Conservation (phyloP, 2,329 filamentous ascomycete genomes). For the Cryphonectria japonica region DNA sequence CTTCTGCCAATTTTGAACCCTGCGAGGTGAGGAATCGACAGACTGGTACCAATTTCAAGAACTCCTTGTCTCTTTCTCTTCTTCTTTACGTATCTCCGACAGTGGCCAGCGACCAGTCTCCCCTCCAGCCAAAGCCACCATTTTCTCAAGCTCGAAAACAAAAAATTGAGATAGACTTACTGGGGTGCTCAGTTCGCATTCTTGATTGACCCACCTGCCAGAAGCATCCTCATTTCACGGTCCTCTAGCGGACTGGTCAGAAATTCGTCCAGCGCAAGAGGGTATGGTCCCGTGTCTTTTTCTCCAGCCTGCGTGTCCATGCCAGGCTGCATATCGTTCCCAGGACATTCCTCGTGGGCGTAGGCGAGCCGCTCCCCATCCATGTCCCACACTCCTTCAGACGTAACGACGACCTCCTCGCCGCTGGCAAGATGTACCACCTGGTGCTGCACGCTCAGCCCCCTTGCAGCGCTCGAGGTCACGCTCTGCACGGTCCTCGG, state of each 20-base stretch:
- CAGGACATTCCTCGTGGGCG: neutral
- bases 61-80: no score
- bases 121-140: no score
- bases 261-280: neutral
- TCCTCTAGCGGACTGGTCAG: neutral
- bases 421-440: conserved; percentile 47
- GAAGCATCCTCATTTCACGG: no score
- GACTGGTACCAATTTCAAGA: no score
- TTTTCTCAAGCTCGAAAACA: neutral
- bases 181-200: neutral
- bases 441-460: conserved; percentile 36
- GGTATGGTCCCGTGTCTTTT: neutral
- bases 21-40: no score
- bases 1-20: neutral
- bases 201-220: neutral
- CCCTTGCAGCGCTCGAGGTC: neutral
- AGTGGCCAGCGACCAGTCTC: no score
- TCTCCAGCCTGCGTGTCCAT: neutral
- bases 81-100: no score
- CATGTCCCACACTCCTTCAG: conserved; percentile 42
- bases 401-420: conserved; percentile 48
- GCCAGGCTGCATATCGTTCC: neutral
- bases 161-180: neutral
- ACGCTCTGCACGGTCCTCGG: neutral
- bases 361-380: neutral